A percentile compares a stretch with the other conserved stretches of the same genome.
phyloP scores from a whole-genome alignment of 495 filamentous ascomycete genomes.

The Penicillium steckii region DNA sequence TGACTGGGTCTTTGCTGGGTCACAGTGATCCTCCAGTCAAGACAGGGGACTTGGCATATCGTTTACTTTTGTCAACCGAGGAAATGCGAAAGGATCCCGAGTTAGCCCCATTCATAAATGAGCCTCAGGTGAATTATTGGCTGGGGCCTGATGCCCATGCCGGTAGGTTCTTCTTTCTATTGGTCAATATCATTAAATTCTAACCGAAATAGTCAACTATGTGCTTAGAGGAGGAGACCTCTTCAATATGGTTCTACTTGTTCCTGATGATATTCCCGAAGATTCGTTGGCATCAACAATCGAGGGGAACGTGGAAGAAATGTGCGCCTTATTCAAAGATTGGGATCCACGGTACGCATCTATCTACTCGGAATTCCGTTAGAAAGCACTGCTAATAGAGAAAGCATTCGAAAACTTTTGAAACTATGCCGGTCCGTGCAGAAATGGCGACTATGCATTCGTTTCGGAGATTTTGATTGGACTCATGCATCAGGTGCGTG shows the following conservation, averaged over 20 bases:
- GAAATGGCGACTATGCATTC: constrained; percentile 66
- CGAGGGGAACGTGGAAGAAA: constrained; percentile 62
- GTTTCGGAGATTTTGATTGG: constrained; percentile 54
- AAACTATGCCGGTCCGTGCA: constrained; percentile 50
- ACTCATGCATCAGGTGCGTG: constrained; percentile 49
- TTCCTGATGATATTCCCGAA: constrained; percentile 66
- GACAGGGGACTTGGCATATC: constrained; percentile 69
- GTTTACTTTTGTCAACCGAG: constrained; percentile 53
- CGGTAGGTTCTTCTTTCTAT: constrained; percentile 17
- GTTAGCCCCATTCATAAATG: constrained; percentile 48
- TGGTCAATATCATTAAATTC: background rate
- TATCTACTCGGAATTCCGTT: constrained; percentile 8
- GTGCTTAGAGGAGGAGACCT: constrained; percentile 56
- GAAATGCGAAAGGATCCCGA: constrained; percentile 48
- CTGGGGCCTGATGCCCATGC: constrained; percentile 62
- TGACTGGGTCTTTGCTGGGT: constrained; percentile 39
- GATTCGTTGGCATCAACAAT: constrained; percentile 42
- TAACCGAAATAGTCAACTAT: constrained; percentile 52
- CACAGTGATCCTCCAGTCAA: constrained; percentile 44
- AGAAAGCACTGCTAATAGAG: background rate
- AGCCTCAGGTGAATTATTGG: constrained; percentile 69
- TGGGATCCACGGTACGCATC: constrained; percentile 57
- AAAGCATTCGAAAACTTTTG: constrained; percentile 34
- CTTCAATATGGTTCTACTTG: constrained; percentile 68
- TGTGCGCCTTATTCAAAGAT: constrained; percentile 58